Percentiles rank a stretch among this genome's conserved stretches.
Evolutionary conservation across 306 rosid species (phyloP).

Genomic region (Malus fusca): DNA sequence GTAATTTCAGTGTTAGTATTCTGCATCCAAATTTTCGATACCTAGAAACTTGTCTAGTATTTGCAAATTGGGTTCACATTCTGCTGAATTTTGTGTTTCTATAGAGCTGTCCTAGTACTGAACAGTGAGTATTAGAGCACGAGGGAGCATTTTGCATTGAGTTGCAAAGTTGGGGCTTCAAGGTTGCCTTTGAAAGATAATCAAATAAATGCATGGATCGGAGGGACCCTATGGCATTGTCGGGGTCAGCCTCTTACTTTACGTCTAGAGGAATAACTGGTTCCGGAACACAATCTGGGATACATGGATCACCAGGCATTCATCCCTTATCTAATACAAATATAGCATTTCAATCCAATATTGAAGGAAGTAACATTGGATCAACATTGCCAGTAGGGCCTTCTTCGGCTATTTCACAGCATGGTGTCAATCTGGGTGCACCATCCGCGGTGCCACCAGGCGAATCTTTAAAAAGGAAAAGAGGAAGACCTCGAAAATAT

Average conservation of each 20-base stretch:
- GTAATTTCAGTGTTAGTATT: not conserved
- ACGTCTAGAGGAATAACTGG: conserved; percentile 59
- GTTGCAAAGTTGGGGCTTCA: conserved; percentile 16
- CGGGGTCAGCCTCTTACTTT: conserved; percentile 74
- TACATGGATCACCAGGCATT: conserved; percentile 48
- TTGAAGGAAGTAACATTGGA: conserved; percentile 54
- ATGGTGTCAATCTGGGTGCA: conserved; percentile 63
- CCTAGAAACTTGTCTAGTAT: conserved; percentile 16
- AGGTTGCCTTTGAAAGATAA: conserved; percentile 24
- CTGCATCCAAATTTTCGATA: not conserved
- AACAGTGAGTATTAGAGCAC: conserved; percentile 29
- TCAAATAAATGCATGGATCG: conserved; percentile 88
- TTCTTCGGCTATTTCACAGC: conserved; percentile 45
- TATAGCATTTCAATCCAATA: conserved; percentile 48
- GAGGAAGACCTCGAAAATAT: conserved; percentile 94
- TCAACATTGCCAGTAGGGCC: conserved; percentile 59
- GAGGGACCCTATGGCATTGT: conserved; percentile 71
- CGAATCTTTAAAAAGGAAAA: conserved; percentile 69
- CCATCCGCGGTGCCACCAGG: conserved; percentile 43
- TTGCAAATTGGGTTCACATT: conserved; percentile 15
- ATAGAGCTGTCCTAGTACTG: conserved; percentile 21
- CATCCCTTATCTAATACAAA: conserved; percentile 53
- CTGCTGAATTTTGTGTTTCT: conserved; percentile 15
- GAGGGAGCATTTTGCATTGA: conserved; percentile 11
- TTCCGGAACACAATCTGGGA: conserved; percentile 55